Evolutionary conservation across 2,329 filamentous ascomycete species (phyloP).

Genomic region (Coniochaeta sp.): DNA sequence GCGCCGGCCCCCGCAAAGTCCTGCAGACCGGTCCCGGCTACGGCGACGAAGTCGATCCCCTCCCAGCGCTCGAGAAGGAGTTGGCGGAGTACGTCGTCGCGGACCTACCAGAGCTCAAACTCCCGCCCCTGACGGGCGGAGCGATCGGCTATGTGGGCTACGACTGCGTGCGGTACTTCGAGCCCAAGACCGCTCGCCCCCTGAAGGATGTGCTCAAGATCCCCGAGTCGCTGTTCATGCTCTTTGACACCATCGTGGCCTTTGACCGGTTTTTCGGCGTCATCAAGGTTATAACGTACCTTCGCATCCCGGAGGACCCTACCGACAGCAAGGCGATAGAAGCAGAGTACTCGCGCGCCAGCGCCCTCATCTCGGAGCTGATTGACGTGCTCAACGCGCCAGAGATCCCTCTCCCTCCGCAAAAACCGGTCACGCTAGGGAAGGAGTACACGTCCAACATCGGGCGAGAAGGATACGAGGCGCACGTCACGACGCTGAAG

Average conservation of each 20-base stretch:
- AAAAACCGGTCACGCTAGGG: conserved; percentile 63
- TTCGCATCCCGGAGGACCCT: conserved; percentile 44
- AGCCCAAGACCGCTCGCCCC: conserved; percentile 86
- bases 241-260: conserved; percentile 89
- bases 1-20: conserved; percentile 64
- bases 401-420: conserved; percentile 69
- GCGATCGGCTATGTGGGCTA: conserved; percentile 97
- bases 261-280: conserved; percentile 93
- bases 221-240: conserved; percentile 93
- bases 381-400: conserved; percentile 66
- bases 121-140: conserved; percentile 84
- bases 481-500: conserved; percentile 80
- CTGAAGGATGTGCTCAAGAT: conserved; percentile 84
- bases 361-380: conserved; percentile 54
- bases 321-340: conserved; percentile 41
- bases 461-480: conserved; percentile 79
- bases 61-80: conserved; percentile 75
- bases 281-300: conserved; percentile 88
- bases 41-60: conserved; percentile 75
- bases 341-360: conserved; percentile 62
- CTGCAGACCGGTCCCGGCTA: conserved; percentile 83
- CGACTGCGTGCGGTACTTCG: conserved; percentile 95
- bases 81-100: conserved; percentile 73
- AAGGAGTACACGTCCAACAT: conserved; percentile 89
- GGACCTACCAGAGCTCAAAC: conserved; percentile 69